Conservation (phyloP, 345 rosid species). For the Eutrema yunnanense region DNA sequence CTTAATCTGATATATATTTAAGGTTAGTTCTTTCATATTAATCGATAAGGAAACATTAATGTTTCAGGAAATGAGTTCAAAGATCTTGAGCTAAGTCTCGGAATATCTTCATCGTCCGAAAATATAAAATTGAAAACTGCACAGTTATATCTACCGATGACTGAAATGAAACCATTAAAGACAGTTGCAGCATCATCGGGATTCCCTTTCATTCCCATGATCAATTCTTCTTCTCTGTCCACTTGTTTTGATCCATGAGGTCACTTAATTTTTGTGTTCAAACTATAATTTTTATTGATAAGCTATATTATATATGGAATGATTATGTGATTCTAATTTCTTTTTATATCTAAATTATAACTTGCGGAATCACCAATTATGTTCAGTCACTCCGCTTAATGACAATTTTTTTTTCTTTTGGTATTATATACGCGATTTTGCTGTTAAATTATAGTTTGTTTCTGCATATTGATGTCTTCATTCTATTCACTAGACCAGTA, state of each 20-base stretch:
- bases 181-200: slow-evolving; percentile 16
- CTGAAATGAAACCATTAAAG: not conserved
- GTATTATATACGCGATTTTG: too few species aligned
- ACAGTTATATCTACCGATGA: not conserved
- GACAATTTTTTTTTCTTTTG: too few species aligned
- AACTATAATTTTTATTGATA: not conserved
- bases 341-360: too few species aligned
- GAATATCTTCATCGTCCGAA: slow-evolving; percentile 44
- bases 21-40: not conserved
- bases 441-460: too few species aligned
- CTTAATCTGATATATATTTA: not conserved
- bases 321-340: not conserved
- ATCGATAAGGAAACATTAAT: not conserved
- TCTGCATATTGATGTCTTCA: too few species aligned
- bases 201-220: slow-evolving; percentile 17
- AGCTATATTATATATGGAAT: too few species aligned
- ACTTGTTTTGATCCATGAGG: slow-evolving; percentile 1
- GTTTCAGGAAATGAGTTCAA: slow-evolving; percentile 20
- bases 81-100: slow-evolving; percentile 67
- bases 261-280: not conserved
- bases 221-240: not conserved
- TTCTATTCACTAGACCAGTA: too few species aligned
- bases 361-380: not conserved
- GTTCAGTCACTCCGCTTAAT: too few species aligned
- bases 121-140: not conserved